Evolutionary conservation across 1,139 yeast genomes (phyloP), one percentile per base, ranked within the genome.

Genomic region (Diutina ranongensis): DNA sequence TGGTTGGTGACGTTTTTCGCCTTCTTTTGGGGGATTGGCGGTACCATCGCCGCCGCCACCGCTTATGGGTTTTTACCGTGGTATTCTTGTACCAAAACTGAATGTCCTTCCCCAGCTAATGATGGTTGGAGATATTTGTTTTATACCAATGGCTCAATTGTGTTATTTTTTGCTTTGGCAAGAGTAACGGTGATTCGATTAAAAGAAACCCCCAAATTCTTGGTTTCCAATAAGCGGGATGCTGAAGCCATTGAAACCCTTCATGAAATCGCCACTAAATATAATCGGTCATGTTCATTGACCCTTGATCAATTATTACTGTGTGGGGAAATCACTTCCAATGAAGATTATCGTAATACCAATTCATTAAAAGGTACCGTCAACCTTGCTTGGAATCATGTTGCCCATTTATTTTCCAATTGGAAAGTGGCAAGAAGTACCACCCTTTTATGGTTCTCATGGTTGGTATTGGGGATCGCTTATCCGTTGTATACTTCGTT

Each of bases 191-290:
- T 74, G 19, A 59, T 77, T 45, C 61, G 67, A 48, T 57, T 78
- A 52, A 64, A 70, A 42, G 83, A 78, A 57, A 72, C 82, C 44
- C 83, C 83, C 35, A 78, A 78, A 53, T 77, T 67, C 55, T 63
- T 75, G 49, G 64, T 78, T 34, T 55, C 80, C 2, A 67, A 69
- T 50, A 74, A 75, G 40, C 63, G 74, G 53, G 83, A 78, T 52
- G 74, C 59, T 33, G 76, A 74, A 54, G 81, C 78, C 1, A 62
- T 64, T 20, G 55, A 55, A 40, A 56, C 50, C 9, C 56, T 75
- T 40, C 65, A 63, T 47, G 51, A 48, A 1, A 56, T 73, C 45
- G 76, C 79, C 3, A 51, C 46, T 3, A 69, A 71, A 47, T 67
- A 74, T 52, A 62, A 68, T 49, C 60, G 78, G 46, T 52, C 58